Conservation (phyloP, 2,329 filamentous ascomycete species). For the Ceratocystis colombiana region DNA sequence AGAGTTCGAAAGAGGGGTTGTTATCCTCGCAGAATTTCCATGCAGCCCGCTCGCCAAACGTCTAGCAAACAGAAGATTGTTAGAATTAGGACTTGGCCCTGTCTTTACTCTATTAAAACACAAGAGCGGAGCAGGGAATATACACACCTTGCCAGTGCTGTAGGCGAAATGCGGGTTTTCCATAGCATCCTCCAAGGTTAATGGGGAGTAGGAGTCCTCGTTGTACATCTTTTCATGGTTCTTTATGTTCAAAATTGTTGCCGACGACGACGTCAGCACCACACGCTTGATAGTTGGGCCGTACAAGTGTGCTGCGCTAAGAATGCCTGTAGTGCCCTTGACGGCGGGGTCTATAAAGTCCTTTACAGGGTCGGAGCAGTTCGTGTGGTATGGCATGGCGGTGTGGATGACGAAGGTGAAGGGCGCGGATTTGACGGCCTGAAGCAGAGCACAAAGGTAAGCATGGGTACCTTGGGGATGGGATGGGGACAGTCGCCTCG, state of each 20-base stretch:
- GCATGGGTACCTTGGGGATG: constrained; percentile 28
- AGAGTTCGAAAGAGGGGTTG: constrained; percentile 46
- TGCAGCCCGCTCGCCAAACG: constrained; percentile 56
- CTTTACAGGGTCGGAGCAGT: constrained; percentile 41
- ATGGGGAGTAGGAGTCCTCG: constrained; percentile 30
- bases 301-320: constrained; percentile 39
- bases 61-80: constrained; percentile 28
- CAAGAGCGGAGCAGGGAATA: not conserved
- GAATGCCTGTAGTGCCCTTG: constrained; percentile 41
- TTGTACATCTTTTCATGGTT: constrained; percentile 30
- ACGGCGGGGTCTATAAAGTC: constrained; percentile 48
- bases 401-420: constrained; percentile 68
- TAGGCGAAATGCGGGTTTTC: constrained; percentile 30
- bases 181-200: constrained; percentile 29
- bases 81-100: not conserved
- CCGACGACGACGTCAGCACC: constrained; percentile 44
- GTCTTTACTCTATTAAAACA: not conserved
- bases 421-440: constrained; percentile 32
- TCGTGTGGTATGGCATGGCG: constrained; percentile 62
- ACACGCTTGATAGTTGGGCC: constrained; percentile 51
- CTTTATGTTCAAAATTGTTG: constrained; percentile 36
- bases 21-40: constrained; percentile 40
- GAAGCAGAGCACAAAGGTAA: not conserved
- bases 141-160: constrained; percentile 31
- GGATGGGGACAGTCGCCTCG: constrained; percentile 31